Conservation (phyloP, 1,139 yeast genomes). For the Candida tetrigidarum region DNA sequence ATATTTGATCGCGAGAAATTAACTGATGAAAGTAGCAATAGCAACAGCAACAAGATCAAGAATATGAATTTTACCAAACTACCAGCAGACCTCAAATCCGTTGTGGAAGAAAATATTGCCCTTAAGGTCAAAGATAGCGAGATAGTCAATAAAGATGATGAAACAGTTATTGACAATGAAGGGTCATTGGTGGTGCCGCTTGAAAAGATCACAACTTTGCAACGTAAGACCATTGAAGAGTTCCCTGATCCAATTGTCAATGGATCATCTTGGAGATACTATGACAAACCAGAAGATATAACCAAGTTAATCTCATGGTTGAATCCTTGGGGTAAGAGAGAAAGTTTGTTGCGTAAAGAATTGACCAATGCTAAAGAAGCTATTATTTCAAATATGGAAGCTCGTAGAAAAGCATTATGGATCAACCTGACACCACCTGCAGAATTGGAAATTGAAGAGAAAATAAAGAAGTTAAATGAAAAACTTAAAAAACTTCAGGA, state of each 20-base stretch:
- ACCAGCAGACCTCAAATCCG: constrained; percentile 23
- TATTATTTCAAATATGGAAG: constrained; percentile 58
- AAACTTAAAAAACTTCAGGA: constrained; percentile 8
- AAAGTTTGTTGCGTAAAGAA: constrained; percentile 68
- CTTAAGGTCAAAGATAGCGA: constrained; percentile 23
- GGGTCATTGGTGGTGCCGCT: constrained; percentile 43
- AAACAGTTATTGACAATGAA: constrained; percentile 38
- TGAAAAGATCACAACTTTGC: constrained; percentile 44
- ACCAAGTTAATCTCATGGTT: constrained; percentile 66
- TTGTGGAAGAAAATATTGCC: constrained; percentile 23
- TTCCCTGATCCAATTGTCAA: constrained; percentile 55
- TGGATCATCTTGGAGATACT: constrained; percentile 69
- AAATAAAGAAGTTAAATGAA: constrained; percentile 32
- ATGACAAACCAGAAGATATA: constrained; percentile 64
- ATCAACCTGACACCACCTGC: constrained; percentile 42
- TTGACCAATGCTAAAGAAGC: constrained; percentile 55
- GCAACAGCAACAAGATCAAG: constrained; percentile 13
- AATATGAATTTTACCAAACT: constrained; percentile 23
- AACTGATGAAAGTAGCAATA: constrained; percentile 12
- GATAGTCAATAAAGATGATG: constrained; percentile 19
- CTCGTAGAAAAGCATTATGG: constrained; percentile 59
- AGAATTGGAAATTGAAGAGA: constrained; percentile 42
- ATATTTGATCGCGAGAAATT: constrained; percentile 20
- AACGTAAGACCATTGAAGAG: constrained; percentile 74
- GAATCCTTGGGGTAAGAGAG: constrained; percentile 78